These are phyloP conservation scores for Podila horticola DNA, from an alignment of 192 early-diverging fungal species.

Conservation along the genomic window DNA sequence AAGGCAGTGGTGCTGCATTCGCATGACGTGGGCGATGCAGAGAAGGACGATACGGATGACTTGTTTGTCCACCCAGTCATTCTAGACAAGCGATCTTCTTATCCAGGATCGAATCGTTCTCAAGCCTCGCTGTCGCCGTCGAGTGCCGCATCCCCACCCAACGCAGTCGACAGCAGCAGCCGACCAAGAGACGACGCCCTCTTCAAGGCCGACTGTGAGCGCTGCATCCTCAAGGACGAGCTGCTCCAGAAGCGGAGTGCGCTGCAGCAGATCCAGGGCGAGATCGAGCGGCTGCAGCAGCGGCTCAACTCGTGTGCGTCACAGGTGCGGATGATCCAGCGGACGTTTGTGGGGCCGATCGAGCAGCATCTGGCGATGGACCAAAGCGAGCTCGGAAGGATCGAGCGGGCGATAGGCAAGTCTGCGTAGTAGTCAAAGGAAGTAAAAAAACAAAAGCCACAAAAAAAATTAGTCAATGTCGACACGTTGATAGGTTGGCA, in stretches of 20 bases:
- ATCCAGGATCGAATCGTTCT: too few species aligned
- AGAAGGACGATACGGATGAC: background rate
- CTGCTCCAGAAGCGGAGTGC: background rate
- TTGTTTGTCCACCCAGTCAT: background rate
- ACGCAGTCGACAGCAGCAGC: background rate
- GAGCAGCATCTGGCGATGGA: constrained; percentile 2
- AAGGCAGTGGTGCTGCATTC: background rate
- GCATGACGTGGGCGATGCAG: constrained; percentile 3
- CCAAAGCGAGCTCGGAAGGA: background rate
- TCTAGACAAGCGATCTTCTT: too few species aligned
- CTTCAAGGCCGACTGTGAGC: constrained; percentile 1
- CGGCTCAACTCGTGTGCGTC: background rate
- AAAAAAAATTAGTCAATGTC: too few species aligned
- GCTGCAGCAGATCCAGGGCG: background rate
- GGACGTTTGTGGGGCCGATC: constrained; percentile 2
- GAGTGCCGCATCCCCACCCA: too few species aligned
- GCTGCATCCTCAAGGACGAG: background rate
- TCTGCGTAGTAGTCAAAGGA: background rate
- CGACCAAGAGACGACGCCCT: background rate
- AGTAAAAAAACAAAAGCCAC: too few species aligned
- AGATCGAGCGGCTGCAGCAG: constrained; percentile 3
- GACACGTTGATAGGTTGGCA: too few species aligned
- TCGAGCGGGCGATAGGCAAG: background rate
- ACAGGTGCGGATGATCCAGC: constrained; percentile 4
- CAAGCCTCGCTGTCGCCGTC: too few species aligned